A percentile compares a stretch with the other conserved stretches of the same genome.
Conservation (phyloP, 192 early-diverging fungal genomes). For the Podochytrium sp. region DNA sequence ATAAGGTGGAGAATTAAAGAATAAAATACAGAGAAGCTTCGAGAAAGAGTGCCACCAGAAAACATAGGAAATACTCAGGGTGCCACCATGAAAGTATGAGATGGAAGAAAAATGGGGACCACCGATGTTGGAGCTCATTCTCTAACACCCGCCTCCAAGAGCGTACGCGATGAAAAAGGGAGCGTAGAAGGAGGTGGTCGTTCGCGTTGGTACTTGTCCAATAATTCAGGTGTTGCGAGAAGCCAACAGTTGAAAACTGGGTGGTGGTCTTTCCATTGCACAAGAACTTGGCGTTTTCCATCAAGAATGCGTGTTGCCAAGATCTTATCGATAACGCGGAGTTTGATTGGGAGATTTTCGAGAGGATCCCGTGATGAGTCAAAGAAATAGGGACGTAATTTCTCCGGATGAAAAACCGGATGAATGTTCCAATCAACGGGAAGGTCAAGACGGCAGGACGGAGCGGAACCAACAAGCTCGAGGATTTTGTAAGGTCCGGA, state of each 20-base stretch:
- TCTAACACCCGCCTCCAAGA: constrained; percentile 1
- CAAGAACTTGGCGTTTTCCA: background rate
- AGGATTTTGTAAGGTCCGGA: constrained; percentile 20
- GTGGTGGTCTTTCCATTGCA: background rate
- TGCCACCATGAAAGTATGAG: too few relatives aligned
- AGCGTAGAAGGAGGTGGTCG: background rate
- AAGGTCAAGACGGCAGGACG: constrained; percentile 17
- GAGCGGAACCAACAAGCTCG: background rate
- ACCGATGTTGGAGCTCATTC: background rate
- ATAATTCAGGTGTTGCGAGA: background rate
- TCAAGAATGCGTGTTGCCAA: background rate
- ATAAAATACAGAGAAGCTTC: too few relatives aligned
- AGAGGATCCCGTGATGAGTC: constrained; percentile 54
- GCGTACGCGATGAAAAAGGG: background rate
- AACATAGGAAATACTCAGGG: too few relatives aligned
- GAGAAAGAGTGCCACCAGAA: too few relatives aligned
- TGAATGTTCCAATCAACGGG: constrained; percentile 13
- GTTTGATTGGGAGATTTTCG: background rate
- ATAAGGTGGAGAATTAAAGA: too few relatives aligned
- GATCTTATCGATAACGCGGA: background rate
- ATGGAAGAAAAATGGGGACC: too few relatives aligned
- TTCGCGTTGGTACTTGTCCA: background rate
- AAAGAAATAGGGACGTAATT: constrained; percentile 4
- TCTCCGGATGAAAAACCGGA: constrained; percentile 22
- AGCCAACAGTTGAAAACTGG: constrained; percentile 4